Evolutionary conservation across 192 early-diverging fungal species (phyloP), one percentile per base, ranked within the genome.

Genomic region (Coemansia sp.): DNA sequence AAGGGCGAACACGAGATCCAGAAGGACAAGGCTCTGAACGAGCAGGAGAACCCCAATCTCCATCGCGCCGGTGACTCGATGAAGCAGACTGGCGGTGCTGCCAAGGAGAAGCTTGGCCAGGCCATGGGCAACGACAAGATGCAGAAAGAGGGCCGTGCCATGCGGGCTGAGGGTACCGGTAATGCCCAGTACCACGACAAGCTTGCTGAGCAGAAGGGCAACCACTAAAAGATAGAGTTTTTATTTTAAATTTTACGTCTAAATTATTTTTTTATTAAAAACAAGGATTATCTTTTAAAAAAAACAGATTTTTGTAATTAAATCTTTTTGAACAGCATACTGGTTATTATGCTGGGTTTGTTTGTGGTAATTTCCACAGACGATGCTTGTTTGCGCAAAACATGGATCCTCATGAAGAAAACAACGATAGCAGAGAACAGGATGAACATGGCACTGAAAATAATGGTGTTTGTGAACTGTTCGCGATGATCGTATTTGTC

Each of bases 371-470:
- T 28, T 28, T 28, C 22, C 22, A 28, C 22, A 28, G 22, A 28
- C 22, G 22, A 28, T 1, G 15, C 61, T 28, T 8, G 20, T 32
- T 71, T 57, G 18, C 61, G 54, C 20, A 76, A 57, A 17, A 71
- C 57, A 6, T 81, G 60, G 14, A 43, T 17, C 8, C 79, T 71
- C 68, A 81, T 38, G 2, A 15, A 45, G 12, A 76, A 34, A 5
- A 64, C 28, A 8, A 65, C 52, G 11, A 81, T 41, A 1, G 60
- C 79, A 12, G 74, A 70, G 45, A 82, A 71, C 41, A 82, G 53
- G 3, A 82, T 71, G 39, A 82, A 77, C 79, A 77, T 74, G 12
- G 38, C 73, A 9, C 73, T 75, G 34, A 83, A 83, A 2, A 83
- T 65, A 38, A 75, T 78, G 0, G 77, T 79, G 64, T 83, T 83